Evolutionary conservation across 2,329 filamentous ascomycete species (phyloP).

Genomic region (Mycosphaerella sp.): DNA sequence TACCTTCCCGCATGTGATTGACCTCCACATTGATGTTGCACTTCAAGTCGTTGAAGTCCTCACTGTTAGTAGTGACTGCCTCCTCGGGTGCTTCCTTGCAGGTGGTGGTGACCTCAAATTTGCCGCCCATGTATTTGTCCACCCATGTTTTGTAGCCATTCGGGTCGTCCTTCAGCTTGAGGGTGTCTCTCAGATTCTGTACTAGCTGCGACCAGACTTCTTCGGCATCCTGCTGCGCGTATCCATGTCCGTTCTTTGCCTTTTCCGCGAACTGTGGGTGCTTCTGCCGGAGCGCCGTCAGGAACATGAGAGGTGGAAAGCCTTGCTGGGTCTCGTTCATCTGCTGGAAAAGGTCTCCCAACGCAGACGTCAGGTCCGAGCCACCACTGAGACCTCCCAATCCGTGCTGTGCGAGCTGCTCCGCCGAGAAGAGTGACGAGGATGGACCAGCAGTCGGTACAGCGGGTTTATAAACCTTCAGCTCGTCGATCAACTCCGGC

Average conservation of each 20-base stretch:
- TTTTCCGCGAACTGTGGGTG: constrained; percentile 94
- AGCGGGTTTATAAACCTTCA: constrained; percentile 54
- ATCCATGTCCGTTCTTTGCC: constrained; percentile 73
- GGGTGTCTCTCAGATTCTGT: constrained; percentile 69
- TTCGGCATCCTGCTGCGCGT: constrained; percentile 97
- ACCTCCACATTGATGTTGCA: constrained; percentile 86
- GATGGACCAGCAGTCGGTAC: constrained; percentile 23
- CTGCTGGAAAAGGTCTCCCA: constrained; percentile 77
- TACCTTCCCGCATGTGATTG: constrained; percentile 86
- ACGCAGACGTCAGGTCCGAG: constrained; percentile 66
- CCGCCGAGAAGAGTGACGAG: constrained; percentile 31
- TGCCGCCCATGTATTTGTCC: constrained; percentile 83
- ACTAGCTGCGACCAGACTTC: constrained; percentile 98
- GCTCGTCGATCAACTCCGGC: constrained; percentile 79
- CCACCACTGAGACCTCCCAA: constrained; percentile 54
- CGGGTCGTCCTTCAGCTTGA: constrained; percentile 56
- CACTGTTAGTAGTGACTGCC: constrained; percentile 58
- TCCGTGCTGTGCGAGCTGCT: constrained; percentile 45
- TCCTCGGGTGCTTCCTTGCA: constrained; percentile 83
- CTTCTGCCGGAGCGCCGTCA: constrained; percentile 68
- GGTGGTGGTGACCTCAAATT: constrained; percentile 69
- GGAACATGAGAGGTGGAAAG: constrained; percentile 76
- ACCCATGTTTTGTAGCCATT: constrained; percentile 59
- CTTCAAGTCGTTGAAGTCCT: constrained; percentile 85
- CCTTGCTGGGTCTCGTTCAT: constrained; percentile 86